Base-by-base conservation (phyloP, 1,284 basidiomycete genomes). In the Melanopsichium pennsylvanicum region DNA sequence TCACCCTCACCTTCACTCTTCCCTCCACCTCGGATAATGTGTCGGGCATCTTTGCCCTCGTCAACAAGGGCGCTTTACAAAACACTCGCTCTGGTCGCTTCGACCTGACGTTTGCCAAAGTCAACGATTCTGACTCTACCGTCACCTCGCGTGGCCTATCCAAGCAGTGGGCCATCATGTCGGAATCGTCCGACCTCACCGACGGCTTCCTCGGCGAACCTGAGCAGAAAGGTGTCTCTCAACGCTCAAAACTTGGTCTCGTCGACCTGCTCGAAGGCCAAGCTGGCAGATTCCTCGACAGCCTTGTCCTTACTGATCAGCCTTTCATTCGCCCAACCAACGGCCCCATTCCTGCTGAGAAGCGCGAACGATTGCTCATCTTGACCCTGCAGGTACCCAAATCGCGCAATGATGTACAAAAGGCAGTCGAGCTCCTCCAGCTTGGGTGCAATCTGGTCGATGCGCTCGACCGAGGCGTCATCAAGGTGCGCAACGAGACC, bases 251-350 rank as follows among this genome's bases (percentile, higher is more conserved):
- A 34, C 41, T 79, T 19, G 79, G 76, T 18, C 42, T 81, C 6
- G 64, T 68, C 19, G 61, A 71, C 18, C 42, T 67, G 6, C 63
- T 81, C 45, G 64, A 71, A 15, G 43, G 60, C 6, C 40, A 60
- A 21, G 72, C 66, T 4, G 70, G 69, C 16, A 43, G 64, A 6
- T 68, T 51, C 33, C 67, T 81, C 38, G 70, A 72, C 42, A 79
- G 72, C 45, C 48, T 81, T 19, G 44, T 77, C n/a, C 64, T 76
- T 13, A 76, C 71, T 46, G 79, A 81, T 48, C 72, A 75, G 58
- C 77, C 78, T 1, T 42, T 50, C 16, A 15, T 35, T 10, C 59
- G 72, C 8, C 73, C 74, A 15, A 60, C 52, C 27, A 38, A 40
- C 2, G 68, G 55, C 18, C 50, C 58, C 7, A 39, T 69, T 10